Evolutionary conservation across 306 rosid genomes (phyloP).

Genomic region (Benincasa hispida): DNA sequence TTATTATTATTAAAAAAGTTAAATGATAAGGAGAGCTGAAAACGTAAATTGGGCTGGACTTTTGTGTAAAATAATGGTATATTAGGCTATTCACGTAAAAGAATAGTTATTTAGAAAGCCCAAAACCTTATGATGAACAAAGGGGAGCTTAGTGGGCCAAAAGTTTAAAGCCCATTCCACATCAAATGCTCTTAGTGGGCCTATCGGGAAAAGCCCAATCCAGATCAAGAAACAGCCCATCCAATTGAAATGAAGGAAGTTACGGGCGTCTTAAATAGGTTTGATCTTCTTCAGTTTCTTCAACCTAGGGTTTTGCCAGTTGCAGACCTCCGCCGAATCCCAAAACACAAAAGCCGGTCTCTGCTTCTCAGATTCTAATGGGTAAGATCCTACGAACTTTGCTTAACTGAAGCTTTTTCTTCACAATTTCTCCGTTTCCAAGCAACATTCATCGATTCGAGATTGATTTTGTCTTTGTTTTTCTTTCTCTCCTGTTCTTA

Average conservation of each 20-base stretch:
- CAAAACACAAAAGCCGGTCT: neutral
- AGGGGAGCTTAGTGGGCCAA: neutral
- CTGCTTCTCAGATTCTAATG: neutral
- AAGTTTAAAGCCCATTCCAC: neutral
- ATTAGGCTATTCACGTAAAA: no score
- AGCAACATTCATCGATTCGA: neutral
- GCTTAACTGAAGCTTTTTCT: neutral
- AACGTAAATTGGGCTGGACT: no score
- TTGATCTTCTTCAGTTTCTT: neutral
- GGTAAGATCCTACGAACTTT: neutral
- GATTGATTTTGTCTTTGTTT: neutral
- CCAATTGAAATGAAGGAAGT: neutral
- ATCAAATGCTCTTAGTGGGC: neutral
- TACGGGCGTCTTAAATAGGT: neutral
- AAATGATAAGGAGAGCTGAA: no score
- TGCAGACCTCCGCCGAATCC: conserved; percentile 2
- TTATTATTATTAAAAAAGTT: no score
- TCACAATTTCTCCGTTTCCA: neutral
- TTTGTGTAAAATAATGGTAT: no score
- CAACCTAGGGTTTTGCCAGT: neutral
- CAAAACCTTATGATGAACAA: no score
- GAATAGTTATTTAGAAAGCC: no score
- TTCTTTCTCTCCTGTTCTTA: neutral
- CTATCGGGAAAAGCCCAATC: neutral
- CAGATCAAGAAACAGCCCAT: neutral